Conservation (phyloP, 2,329 filamentous ascomycete species). For the Nemania diffusa region DNA sequence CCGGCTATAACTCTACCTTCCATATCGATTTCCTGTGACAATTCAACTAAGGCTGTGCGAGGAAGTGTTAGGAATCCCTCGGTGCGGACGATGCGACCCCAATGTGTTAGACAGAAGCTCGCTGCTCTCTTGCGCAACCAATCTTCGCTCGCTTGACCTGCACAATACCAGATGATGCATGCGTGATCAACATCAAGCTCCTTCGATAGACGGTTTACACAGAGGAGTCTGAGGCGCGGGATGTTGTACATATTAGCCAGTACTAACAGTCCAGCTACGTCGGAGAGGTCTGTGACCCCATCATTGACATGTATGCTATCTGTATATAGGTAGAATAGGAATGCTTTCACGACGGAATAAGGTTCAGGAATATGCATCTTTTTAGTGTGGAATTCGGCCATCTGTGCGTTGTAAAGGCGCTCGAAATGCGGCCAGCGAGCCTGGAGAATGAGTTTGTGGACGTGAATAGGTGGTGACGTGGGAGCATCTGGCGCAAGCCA, state of each 20-base stretch:
- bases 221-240: slow-evolving; percentile 88
- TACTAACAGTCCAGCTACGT: slow-evolving; percentile 92
- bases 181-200: slow-evolving; percentile 96
- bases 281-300: slow-evolving; percentile 80
- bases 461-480: slow-evolving; percentile 87
- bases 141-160: slow-evolving; percentile 88
- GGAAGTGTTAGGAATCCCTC: slow-evolving; percentile 85
- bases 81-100: slow-evolving; percentile 93
- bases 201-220: slow-evolving; percentile 87
- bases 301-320: slow-evolving; percentile 83
- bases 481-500: slow-evolving; percentile 71
- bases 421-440: slow-evolving; percentile 97
- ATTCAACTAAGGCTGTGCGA: slow-evolving; percentile 82
- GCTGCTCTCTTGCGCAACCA: slow-evolving; percentile 93
- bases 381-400: slow-evolving; percentile 97
- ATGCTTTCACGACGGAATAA: slow-evolving; percentile 92
- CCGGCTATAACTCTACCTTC: slow-evolving; percentile 92
- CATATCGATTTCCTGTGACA: slow-evolving; percentile 92
- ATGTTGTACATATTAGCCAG: slow-evolving; percentile 99
- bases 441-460: slow-evolving; percentile 93
- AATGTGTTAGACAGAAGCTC: slow-evolving; percentile 89
- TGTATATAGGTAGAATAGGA: slow-evolving; percentile 96
- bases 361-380: slow-evolving; percentile 98
- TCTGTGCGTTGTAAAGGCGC: slow-evolving; percentile 89
- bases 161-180: slow-evolving; percentile 95